Evolutionary conservation across 768 basidiomycete species (phyloP).

Genomic region (Leccinellum luteum): DNA sequence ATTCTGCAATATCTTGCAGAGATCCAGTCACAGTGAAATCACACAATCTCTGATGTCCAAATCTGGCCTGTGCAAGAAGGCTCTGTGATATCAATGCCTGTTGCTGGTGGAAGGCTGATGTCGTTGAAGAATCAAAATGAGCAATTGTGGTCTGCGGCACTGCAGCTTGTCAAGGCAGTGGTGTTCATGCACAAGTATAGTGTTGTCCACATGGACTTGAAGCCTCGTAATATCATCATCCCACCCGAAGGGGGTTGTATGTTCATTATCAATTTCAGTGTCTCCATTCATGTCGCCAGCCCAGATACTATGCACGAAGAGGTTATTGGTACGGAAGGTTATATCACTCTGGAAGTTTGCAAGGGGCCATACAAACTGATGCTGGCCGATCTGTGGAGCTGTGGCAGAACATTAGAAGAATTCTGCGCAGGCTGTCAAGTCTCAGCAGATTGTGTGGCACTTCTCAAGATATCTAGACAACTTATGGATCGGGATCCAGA

Average conservation of each 20-base stretch:
- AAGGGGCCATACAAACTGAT: not conserved
- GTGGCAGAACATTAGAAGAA: not conserved
- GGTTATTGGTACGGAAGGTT: not conserved
- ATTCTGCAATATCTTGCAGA: conserved; percentile 6
- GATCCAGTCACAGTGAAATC: conserved; percentile 6
- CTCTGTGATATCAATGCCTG: conserved; percentile 1
- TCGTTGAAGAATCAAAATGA: not conserved
- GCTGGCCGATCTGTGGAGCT: conserved; percentile 3
- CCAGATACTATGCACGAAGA: not conserved
- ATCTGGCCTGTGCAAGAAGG: conserved; percentile 3
- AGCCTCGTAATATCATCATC: not conserved
- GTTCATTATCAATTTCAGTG: not conserved
- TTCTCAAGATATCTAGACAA: no score
- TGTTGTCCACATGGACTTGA: conserved; percentile 17
- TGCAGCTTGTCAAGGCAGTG: conserved; percentile 3
- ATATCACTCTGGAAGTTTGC: not conserved
- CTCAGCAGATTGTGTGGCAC: no score
- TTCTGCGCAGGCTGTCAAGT: not conserved
- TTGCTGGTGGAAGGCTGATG: not conserved
- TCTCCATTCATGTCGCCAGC: not conserved
- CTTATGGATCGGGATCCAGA: no score
- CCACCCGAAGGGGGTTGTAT: not conserved
- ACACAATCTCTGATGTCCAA: conserved; percentile 6
- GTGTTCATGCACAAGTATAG: conserved; percentile 15
- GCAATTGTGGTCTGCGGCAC: not conserved